These are phyloP conservation scores for Pugionium dolabratum DNA, from an alignment of 345 rosid species.

Conservation along the genomic window DNA sequence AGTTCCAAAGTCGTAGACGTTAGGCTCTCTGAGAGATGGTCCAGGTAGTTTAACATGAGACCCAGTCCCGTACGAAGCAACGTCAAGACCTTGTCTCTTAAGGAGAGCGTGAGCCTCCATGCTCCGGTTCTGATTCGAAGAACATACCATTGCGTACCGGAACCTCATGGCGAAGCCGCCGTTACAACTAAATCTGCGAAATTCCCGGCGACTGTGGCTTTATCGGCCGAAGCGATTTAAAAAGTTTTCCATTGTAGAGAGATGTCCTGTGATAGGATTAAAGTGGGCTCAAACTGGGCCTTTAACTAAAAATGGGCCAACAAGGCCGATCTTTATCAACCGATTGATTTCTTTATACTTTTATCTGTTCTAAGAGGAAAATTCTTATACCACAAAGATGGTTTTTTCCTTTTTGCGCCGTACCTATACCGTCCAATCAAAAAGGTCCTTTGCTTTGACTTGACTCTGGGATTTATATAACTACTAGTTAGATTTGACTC, in stretches of 20 bases:
- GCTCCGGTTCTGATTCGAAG: conserved; percentile 86
- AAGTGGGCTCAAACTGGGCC: not conserved
- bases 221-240: conserved; percentile 13
- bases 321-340: too few species aligned
- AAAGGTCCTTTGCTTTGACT: conserved; percentile 25
- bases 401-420: not conserved
- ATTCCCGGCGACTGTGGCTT: conserved; percentile 26
- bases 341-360: too few species aligned
- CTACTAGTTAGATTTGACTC: conserved; percentile 8
- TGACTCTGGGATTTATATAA: conserved; percentile 1
- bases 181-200: conserved; percentile 13
- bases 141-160: conserved; percentile 91
- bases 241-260: not conserved
- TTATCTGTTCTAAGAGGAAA: conserved; percentile 11
- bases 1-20: conserved; percentile 92
- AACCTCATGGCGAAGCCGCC: conserved; percentile 52
- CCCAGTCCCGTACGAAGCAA: conserved; percentile 93
- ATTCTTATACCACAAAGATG: conserved; percentile 1
- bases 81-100: conserved; percentile 88
- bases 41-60: conserved; percentile 91
- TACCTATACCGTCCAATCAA: conserved; percentile 10
- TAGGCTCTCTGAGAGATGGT: conserved; percentile 82
- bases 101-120: conserved; percentile 90
- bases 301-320: not conserved
- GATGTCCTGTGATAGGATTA: not conserved